A percentile compares a stretch with the other conserved stretches of the same genome.
These are phyloP conservation scores for Ascochyta rabiei DNA, from an alignment of 2,329 filamentous ascomycete genomes.

Conservation along the genomic window DNA sequence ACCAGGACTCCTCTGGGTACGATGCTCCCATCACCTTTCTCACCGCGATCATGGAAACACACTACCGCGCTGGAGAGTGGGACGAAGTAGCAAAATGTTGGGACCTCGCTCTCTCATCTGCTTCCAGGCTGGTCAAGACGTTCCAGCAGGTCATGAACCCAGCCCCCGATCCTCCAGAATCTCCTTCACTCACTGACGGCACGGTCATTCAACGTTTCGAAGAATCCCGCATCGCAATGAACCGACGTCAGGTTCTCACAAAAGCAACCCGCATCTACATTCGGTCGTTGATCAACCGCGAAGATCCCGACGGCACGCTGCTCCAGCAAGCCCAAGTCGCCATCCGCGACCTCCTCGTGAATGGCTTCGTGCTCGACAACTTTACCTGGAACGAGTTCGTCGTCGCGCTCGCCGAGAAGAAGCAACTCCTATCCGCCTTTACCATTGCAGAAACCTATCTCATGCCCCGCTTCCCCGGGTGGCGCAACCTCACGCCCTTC, in stretches of 20 bases:
- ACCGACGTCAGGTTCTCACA: constrained; percentile 57
- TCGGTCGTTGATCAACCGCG: constrained; percentile 58
- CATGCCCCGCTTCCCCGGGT: constrained; percentile 80
- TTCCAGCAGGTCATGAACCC: constrained; percentile 43
- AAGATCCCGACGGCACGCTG: constrained; percentile 47
- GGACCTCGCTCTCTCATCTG: constrained; percentile 64
- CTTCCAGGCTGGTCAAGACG: constrained; percentile 50
- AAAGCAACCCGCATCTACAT: constrained; percentile 60
- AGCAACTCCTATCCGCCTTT: constrained; percentile 71
- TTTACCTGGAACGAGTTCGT: constrained; percentile 83
- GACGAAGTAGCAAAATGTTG: constrained; percentile 70
- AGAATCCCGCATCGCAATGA: constrained; percentile 32
- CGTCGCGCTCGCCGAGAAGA: constrained; percentile 67
- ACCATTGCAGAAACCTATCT: constrained; percentile 74
- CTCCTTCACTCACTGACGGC: constrained; percentile 33
- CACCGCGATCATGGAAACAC: constrained; percentile 68
- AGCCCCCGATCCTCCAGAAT: constrained; percentile 25
- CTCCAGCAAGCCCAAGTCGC: constrained; percentile 39
- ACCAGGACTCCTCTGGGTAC: constrained; percentile 21
- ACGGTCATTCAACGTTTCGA: constrained; percentile 24
- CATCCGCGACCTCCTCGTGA: constrained; percentile 61
- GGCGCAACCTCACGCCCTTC: constrained; percentile 52
- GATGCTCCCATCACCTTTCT: constrained; percentile 49
- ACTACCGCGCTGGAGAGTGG: constrained; percentile 63
- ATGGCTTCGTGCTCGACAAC: constrained; percentile 76